These are phyloP conservation scores for Halophytophthora polymorphica DNA, from an alignment of 352 stramenopile genomes.

Conservation along the genomic window DNA sequence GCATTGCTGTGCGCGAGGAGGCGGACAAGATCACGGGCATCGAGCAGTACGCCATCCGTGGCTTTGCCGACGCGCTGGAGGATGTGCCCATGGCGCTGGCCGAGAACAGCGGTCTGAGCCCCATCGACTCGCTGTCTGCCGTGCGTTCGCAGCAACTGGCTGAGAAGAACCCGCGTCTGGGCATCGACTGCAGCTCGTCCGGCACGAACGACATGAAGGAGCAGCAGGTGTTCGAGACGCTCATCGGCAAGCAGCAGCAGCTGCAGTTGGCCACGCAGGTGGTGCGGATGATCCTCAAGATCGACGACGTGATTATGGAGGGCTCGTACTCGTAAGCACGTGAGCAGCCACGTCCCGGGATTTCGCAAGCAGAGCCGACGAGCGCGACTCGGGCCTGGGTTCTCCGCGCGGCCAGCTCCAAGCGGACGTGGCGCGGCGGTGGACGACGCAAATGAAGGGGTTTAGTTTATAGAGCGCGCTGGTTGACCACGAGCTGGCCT, in stretches of 20 bases:
- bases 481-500: not conserved
- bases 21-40: conserved; percentile 84
- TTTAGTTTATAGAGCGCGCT: conserved; percentile 28
- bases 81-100: conserved; percentile 99
- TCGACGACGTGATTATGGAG: conserved; percentile 98
- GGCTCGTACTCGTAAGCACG: conserved; percentile 81
- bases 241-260: conserved; percentile 99
- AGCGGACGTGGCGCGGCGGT: conserved; percentile 2
- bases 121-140: conserved; percentile 97
- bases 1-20: conserved; percentile 91
- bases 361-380: conserved; percentile 11
- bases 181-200: conserved; percentile 95
- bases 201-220: conserved; percentile 97
- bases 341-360: not conserved
- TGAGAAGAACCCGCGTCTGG: conserved; percentile 95
- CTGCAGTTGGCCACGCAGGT: conserved; percentile 98
- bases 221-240: conserved; percentile 98
- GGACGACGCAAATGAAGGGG: conserved; percentile 20
- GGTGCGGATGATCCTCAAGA: conserved; percentile 99
- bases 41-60: conserved; percentile 97
- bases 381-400: conserved; percentile 1
- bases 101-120: conserved; percentile 97
- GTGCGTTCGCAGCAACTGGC: conserved; percentile 94
- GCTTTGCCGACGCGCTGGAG: conserved; percentile 98
- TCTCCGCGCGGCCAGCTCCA: too few species aligned